These are phyloP conservation scores for Chrysoporthe deuterocubensis DNA, from an alignment of 2,329 filamentous ascomycete species.

Conservation along the genomic window DNA sequence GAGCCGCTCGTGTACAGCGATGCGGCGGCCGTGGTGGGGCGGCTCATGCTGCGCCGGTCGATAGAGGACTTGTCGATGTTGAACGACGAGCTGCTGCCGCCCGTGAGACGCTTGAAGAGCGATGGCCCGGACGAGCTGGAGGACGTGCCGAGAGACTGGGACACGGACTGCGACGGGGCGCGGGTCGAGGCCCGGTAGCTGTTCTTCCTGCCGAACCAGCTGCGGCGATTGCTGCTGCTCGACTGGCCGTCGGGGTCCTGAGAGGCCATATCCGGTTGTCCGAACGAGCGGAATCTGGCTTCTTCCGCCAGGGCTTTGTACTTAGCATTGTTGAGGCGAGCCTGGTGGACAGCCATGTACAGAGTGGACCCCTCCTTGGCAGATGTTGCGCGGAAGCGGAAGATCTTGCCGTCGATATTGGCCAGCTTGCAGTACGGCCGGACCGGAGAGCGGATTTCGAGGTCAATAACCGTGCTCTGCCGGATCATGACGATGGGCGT, in stretches of 20 bases:
- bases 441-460: slow-evolving; percentile 89
- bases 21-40: slow-evolving; percentile 56
- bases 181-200: slow-evolving; percentile 66
- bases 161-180: slow-evolving; percentile 67
- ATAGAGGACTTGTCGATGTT: slow-evolving; percentile 83
- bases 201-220: slow-evolving; percentile 67
- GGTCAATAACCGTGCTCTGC: slow-evolving; percentile 88
- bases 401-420: slow-evolving; percentile 69
- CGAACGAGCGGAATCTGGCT: slow-evolving; percentile 74
- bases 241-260: slow-evolving; percentile 50
- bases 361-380: slow-evolving; percentile 78
- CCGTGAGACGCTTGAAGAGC: slow-evolving; percentile 79
- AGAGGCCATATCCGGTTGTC: slow-evolving; percentile 54
- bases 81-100: slow-evolving; percentile 72
- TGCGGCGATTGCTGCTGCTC: slow-evolving; percentile 51
- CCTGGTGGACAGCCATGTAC: slow-evolving; percentile 84
- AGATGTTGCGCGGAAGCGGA: slow-evolving; percentile 85
- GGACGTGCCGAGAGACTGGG: slow-evolving; percentile 71
- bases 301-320: slow-evolving; percentile 73
- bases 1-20: slow-evolving; percentile 66
- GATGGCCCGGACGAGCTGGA: slow-evolving; percentile 69
- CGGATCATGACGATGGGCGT: slow-evolving; percentile 90
- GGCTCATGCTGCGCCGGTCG: slow-evolving; percentile 45
- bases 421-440: slow-evolving; percentile 72
- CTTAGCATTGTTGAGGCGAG: slow-evolving; percentile 89